phyloP scores from a whole-genome alignment of 805 yeast species.

The Grigorovia jiainica region DNA sequence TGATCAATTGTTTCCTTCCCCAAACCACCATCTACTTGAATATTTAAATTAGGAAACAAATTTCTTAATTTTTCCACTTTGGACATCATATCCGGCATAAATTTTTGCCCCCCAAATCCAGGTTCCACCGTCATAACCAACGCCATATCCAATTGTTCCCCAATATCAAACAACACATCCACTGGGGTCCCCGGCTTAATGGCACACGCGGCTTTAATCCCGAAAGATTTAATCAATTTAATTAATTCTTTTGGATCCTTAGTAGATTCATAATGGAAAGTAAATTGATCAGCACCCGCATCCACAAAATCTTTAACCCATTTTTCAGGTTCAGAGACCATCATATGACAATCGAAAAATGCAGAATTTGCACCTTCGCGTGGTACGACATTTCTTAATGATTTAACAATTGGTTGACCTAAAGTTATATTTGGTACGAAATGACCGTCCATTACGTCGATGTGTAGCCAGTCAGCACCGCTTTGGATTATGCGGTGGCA shows the following conservation, averaged over 20 bases:
- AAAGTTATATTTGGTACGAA: slow-evolving; percentile 94
- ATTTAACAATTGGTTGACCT: slow-evolving; percentile 82
- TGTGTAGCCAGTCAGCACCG: slow-evolving; percentile 94
- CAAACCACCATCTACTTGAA: slow-evolving; percentile 95
- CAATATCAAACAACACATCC: slow-evolving; percentile 68
- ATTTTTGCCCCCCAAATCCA: slow-evolving; percentile 97
- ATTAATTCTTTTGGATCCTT: slow-evolving; percentile 66
- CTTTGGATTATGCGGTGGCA: slow-evolving; percentile 71
- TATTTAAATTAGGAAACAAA: slow-evolving; percentile 68
- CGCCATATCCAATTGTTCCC: slow-evolving; percentile 82
- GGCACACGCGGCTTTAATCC: slow-evolving; percentile 93
- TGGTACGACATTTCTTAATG: slow-evolving; percentile 71
- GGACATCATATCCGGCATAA: slow-evolving; percentile 94
- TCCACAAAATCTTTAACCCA: slow-evolving; percentile 91
- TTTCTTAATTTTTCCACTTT: slow-evolving; percentile 72
- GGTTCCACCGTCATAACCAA: slow-evolving; percentile 98
- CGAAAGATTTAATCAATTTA: slow-evolving; percentile 61
- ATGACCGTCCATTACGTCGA: slow-evolving; percentile 98
- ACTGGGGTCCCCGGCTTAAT: slow-evolving; percentile 89
- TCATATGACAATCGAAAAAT: slow-evolving; percentile 95
- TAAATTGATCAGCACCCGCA: slow-evolving; percentile 92
- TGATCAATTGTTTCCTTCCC: slow-evolving; percentile 74
- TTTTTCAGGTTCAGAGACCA: slow-evolving; percentile 85
- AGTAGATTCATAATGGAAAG: slow-evolving; percentile 93
- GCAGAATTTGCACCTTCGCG: slow-evolving; percentile 41